Evolutionary conservation across 2,329 filamentous ascomycete species (phyloP), one percentile per base, ranked within the genome.

Genomic region (Diaporthe aspalathi): DNA sequence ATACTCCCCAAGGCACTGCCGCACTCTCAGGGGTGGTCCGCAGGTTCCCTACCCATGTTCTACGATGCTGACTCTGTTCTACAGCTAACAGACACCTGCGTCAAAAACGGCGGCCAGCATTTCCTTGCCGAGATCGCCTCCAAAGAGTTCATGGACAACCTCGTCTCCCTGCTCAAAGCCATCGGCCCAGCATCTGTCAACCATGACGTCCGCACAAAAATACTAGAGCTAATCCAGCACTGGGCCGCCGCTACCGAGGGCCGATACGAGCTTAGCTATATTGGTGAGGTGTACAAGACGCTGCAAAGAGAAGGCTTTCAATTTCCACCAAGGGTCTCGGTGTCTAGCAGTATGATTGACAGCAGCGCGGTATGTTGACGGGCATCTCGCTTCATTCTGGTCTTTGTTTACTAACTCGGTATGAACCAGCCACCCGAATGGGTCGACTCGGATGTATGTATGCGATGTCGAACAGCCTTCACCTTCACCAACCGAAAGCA

Each of bases 401-500:
- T 20, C 45, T 7, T 17, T 50, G n/a, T 7, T 62, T 53, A 57
- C 73, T 65, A 71, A 73, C 54, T 14, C 16, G 20, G 32, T 47
- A 17, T 53, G n/a, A 70, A 47, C 68, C 76, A 97, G 92, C 96
- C 96, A 12, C 96, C 96, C 0, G 96, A 99, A 83, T 99, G 96
- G 96, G 91, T 92, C 65, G 96, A 99, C 82, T 98, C 95, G 14
- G 96, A 99, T 78, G 95, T 99, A 40, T 99, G 96, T 81, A 98
- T 99, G 94, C 92, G 96, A 79, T 99, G 96, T 81, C 91, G 96
- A 76, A 98, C 95, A 16, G 84, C 94, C 22, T 99, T 99, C 78
- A 98, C 94, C 60, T 98, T 99, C 79, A 99, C 95, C 70, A 99
- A 99, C 81, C 92, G 96, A 78, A 99, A 98, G 80, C 96, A 99